phyloP scores from a whole-genome alignment of 768 basidiomycete genomes.

The Calocybe indica region DNA sequence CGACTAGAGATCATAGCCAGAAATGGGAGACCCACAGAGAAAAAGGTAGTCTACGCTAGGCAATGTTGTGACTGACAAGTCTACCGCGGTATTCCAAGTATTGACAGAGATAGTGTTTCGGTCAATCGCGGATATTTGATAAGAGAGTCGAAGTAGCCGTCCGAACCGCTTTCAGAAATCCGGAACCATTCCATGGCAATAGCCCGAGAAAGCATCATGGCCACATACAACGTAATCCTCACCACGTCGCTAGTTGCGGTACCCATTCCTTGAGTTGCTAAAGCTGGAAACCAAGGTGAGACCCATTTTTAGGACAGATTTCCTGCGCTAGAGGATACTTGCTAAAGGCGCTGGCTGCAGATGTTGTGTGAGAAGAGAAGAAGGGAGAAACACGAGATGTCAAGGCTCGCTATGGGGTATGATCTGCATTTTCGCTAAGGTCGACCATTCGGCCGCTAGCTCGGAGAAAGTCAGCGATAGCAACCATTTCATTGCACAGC shows the following conservation, averaged over 20 bases:
- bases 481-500: conserved; percentile 36
- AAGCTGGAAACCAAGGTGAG: conserved; percentile 34
- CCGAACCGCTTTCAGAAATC: conserved; percentile 64
- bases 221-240: conserved; percentile 44
- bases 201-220: neutral
- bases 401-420: conserved; percentile 50
- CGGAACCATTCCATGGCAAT: conserved; percentile 3
- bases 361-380: too few relatives aligned
- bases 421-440: conserved; percentile 48
- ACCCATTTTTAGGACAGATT: conserved; percentile 16
- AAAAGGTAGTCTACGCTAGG: conserved; percentile 30
- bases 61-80: conserved; percentile 56
- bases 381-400: too few relatives aligned
- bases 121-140: conserved; percentile 65
- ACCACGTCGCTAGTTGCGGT: conserved; percentile 42
- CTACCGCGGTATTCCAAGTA: conserved; percentile 63
- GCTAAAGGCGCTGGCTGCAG: too few relatives aligned
- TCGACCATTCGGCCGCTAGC: conserved; percentile 57
- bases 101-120: conserved; percentile 65
- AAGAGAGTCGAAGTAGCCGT: conserved; percentile 74
- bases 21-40: too few relatives aligned
- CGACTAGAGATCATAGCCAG: too few relatives aligned
- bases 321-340: neutral
- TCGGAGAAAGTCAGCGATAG: conserved; percentile 44
- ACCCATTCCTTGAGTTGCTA: conserved; percentile 55